Evolutionary conservation across 768 basidiomycete species (phyloP), one percentile per base, ranked within the genome.

Genomic region (Tricholoma furcatifolium): DNA sequence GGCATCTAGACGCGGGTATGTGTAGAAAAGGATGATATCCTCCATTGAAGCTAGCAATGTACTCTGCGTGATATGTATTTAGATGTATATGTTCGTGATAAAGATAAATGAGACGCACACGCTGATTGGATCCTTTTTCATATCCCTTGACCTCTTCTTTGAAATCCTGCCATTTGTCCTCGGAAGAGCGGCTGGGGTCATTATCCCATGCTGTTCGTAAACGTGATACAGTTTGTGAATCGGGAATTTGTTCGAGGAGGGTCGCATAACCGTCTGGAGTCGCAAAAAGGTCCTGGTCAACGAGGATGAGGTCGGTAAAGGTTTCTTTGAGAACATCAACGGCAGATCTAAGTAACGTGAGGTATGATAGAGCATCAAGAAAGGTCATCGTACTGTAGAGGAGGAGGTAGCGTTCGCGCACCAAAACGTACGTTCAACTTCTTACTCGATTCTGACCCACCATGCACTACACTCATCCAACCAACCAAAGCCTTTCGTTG

Each of bases 1-100:
- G 12, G 91, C 90, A 68, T 99, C 97, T 49, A 99, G 81, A 11
- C 97, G 85, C 1, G 96, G 96, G 69, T 98, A 99, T 0, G 91
- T 96, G 68, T 97, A 98, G 60, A 93, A 88, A 11, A 99, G 74
- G 43, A 97, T 76, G 54, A 98, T 82, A 56, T 98, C 96, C 66
- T 96, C 87, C 72, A 93, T 73, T 3, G 85, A 83, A 1, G 70
- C 69, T 48, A 58, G 70, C 38, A 82, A 58, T 24, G 53, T 60
- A 23, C 57, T 55, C 53, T 56, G 21, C 73, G 76, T 55, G 23
- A 32, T n/a, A 23, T 35, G 20, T 6, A 27, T 43, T 39, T 30
- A 45, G 24, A 51, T 52, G 50, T 48, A 48, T 10, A 6, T 11
- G 20, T 35, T 4, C 7, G n/a, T 14, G 30, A 58, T 58, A 21